Conservation (phyloP, 495 filamentous ascomycete genomes). For the Talaromyces wortmannii region DNA sequence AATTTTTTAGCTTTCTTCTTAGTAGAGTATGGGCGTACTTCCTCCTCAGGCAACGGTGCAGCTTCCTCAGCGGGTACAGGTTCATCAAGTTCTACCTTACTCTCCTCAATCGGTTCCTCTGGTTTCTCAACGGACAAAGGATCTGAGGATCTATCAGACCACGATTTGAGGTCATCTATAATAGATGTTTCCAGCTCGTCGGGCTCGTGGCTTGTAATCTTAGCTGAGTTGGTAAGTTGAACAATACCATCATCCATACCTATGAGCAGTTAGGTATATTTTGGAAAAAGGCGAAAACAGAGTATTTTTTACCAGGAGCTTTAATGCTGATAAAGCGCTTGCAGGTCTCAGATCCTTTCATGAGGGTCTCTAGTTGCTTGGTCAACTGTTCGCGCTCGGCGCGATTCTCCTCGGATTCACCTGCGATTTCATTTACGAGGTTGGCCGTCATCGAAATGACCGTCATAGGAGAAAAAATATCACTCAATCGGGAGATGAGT, state of each 20-base stretch:
- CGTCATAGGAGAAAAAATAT: conserved; percentile 18
- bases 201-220: too few species aligned
- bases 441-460: conserved; percentile 32
- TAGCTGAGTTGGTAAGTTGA: too few species aligned
- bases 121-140: background rate
- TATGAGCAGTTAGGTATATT: too few species aligned
- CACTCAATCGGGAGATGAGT: conserved; percentile 25
- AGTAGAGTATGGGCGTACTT: background rate
- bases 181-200: too few species aligned
- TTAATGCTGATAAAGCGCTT: background rate
- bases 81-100: background rate
- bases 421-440: conserved; percentile 41
- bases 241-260: too few species aligned
- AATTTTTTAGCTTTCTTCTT: background rate
- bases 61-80: background rate
- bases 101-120: background rate
- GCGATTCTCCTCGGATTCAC: conserved; percentile 45
- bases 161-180: too few species aligned
- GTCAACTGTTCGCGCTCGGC: conserved; percentile 40
- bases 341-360: conserved; percentile 41
- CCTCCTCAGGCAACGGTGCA: background rate
- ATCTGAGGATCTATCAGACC: too few species aligned
- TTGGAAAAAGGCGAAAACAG: too few species aligned
- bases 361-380: conserved; percentile 44
- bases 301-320: too few species aligned